Evolutionary conservation across 495 filamentous ascomycete species (phyloP).

Genomic region (Eremomyces bilateralis): DNA sequence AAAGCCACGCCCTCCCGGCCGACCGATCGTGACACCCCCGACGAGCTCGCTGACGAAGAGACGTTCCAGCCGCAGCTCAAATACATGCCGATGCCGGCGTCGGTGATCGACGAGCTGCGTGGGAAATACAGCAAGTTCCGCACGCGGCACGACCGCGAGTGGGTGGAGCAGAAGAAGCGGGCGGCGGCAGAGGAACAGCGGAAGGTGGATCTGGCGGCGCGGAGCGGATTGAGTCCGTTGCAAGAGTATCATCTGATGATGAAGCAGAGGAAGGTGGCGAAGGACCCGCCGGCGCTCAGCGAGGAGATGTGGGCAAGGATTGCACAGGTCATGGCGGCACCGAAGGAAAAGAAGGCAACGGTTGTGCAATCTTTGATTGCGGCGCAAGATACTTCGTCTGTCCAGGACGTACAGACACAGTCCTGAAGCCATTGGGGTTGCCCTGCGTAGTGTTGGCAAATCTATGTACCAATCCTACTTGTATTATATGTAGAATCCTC

Average conservation of each 20-base stretch:
- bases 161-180: not conserved
- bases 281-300: too few relatives aligned
- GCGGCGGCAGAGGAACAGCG: not conserved
- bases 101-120: conserved; percentile 69
- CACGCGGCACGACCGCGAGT: conserved; percentile 52
- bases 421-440: too few relatives aligned
- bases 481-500: too few relatives aligned
- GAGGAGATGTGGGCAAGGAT: too few relatives aligned
- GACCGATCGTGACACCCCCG: conserved; percentile 43
- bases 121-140: conserved; percentile 70
- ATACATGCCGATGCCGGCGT: conserved; percentile 52
- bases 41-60: conserved; percentile 47
- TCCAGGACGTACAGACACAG: too few relatives aligned
- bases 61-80: conserved; percentile 61
- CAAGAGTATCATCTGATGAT: not conserved
- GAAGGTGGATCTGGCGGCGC: not conserved
- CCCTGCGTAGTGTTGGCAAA: too few relatives aligned
- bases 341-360: too few relatives aligned
- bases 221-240: not conserved
- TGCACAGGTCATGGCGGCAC: too few relatives aligned
- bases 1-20: conserved; percentile 20
- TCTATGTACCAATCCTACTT: too few relatives aligned
- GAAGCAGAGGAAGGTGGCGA: too few relatives aligned
- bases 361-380: too few relatives aligned
- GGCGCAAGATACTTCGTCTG: too few relatives aligned